A percentile compares a stretch with the other conserved stretches of the same genome.
Conservation (phyloP, 2,329 filamentous ascomycete genomes). For the Alternaria brassicicola region DNA sequence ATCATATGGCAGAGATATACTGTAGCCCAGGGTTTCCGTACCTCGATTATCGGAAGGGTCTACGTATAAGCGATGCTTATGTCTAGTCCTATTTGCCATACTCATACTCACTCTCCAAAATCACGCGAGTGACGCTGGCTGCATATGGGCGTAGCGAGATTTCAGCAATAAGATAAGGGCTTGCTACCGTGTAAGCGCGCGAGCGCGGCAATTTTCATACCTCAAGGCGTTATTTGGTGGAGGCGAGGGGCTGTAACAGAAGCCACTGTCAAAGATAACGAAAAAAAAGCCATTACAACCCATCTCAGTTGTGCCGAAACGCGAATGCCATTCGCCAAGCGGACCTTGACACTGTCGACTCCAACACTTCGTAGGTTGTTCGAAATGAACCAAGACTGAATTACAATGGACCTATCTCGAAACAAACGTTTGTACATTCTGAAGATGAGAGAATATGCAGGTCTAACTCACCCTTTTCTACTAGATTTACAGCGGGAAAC, state of each 20-base stretch:
- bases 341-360: background rate
- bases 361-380: background rate
- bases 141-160: background rate
- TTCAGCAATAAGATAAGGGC: background rate
- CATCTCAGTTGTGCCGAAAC: background rate
- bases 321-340: background rate
- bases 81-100: background rate
- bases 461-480: background rate
- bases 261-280: background rate
- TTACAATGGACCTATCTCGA: conserved; percentile 9
- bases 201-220: background rate
- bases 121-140: background rate
- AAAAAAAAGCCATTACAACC: background rate
- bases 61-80: background rate
- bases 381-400: background rate
- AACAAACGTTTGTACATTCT: background rate
- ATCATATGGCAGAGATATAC: background rate
- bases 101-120: background rate
- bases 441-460: conserved; percentile 1
- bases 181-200: background rate
- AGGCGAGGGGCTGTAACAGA: background rate
- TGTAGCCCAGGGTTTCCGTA: background rate
- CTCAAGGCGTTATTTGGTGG: background rate
- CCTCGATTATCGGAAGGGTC: background rate
- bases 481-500: background rate